Conservation (phyloP, 2,329 filamentous ascomycete genomes). For the Fonsecaea pedrosoi region DNA sequence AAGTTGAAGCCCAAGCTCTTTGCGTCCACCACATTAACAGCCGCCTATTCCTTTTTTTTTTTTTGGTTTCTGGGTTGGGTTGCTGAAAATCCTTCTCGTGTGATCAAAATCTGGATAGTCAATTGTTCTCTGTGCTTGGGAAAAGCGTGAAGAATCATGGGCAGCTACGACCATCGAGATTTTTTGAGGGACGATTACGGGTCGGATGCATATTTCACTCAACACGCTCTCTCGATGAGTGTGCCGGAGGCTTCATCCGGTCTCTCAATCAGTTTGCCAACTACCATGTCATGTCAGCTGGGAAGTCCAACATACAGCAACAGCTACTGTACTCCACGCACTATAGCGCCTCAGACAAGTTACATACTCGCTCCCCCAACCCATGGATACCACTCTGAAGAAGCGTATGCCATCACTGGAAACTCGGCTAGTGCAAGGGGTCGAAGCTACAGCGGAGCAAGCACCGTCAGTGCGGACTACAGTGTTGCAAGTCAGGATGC, state of each 20-base stretch:
- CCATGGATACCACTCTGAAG: slow-evolving; percentile 16
- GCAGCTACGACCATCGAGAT: neutral
- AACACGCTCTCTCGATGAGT: slow-evolving; percentile 6
- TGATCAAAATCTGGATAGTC: neutral
- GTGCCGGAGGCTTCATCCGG: slow-evolving; percentile 5
- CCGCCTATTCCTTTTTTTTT: neutral
- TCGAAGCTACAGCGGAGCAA: slow-evolving; percentile 19
- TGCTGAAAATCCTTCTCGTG: neutral
- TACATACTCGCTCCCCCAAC: neutral
- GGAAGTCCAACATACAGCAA: neutral
- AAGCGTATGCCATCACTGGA: slow-evolving; percentile 15
- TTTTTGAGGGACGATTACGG: neutral
- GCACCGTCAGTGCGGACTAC: slow-evolving; percentile 12
- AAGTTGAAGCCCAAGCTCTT: neutral
- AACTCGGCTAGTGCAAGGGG: slow-evolving; percentile 14
- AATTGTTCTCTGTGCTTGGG: neutral
- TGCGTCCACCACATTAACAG: slow-evolving; percentile 3
- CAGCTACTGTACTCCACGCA: slow-evolving; percentile 14
- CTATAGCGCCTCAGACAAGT: slow-evolving; percentile 1
- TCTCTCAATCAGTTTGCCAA: slow-evolving; percentile 9
- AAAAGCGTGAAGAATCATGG: slow-evolving; percentile 6
- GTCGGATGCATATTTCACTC: neutral
- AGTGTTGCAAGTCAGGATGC: slow-evolving; percentile 11
- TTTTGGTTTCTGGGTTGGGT: neutral
- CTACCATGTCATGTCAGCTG: slow-evolving; percentile 10